A percentile compares a stretch with the other conserved stretches of the same genome.
Conservation (phyloP, 139 green algal genomes). For the Coccomyxa sp. region DNA sequence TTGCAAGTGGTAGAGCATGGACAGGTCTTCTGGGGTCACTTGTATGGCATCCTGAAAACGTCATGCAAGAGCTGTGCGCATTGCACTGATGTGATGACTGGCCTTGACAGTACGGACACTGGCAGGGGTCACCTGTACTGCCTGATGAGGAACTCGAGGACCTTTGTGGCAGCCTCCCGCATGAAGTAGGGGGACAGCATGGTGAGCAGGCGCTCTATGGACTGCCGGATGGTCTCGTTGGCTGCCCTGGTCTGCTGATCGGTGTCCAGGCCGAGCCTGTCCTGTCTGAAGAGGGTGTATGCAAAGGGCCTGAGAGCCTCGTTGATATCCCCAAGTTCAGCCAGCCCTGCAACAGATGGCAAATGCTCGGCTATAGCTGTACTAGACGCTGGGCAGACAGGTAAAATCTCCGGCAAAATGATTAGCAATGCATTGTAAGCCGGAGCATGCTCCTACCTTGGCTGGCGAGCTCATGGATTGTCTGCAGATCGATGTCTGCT, state of each 20-base stretch:
- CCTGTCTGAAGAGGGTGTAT: slow-evolving; percentile 68
- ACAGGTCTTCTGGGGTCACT: too few relatives aligned
- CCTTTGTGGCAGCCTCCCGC: slow-evolving; percentile 56
- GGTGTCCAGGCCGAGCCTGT: slow-evolving; percentile 34
- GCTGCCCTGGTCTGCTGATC: slow-evolving; percentile 59
- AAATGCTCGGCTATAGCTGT: too few relatives aligned
- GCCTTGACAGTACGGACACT: too few relatives aligned
- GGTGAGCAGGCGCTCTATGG: slow-evolving; percentile 56
- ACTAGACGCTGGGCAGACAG: too few relatives aligned
- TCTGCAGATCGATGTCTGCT: slow-evolving; percentile 55
- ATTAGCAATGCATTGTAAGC: neutral
- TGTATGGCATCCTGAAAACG: too few relatives aligned
- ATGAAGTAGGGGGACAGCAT: slow-evolving; percentile 80
- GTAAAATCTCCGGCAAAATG: too few relatives aligned
- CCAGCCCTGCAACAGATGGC: slow-evolving; percentile 56
- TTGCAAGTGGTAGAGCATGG: too few relatives aligned
- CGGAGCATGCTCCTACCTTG: slow-evolving; percentile 22
- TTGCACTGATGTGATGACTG: too few relatives aligned
- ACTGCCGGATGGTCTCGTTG: slow-evolving; percentile 42
- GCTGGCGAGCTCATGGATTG: slow-evolving; percentile 35
- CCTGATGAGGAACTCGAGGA: slow-evolving; percentile 85
- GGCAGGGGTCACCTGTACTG: slow-evolving; percentile 69
- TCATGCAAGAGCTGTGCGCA: too few relatives aligned
- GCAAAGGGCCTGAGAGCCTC: slow-evolving; percentile 55
- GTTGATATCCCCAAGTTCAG: slow-evolving; percentile 64